Evolutionary conservation across 2,329 filamentous ascomycete genomes (phyloP).

Genomic region (Fusarium sulawesiense): DNA sequence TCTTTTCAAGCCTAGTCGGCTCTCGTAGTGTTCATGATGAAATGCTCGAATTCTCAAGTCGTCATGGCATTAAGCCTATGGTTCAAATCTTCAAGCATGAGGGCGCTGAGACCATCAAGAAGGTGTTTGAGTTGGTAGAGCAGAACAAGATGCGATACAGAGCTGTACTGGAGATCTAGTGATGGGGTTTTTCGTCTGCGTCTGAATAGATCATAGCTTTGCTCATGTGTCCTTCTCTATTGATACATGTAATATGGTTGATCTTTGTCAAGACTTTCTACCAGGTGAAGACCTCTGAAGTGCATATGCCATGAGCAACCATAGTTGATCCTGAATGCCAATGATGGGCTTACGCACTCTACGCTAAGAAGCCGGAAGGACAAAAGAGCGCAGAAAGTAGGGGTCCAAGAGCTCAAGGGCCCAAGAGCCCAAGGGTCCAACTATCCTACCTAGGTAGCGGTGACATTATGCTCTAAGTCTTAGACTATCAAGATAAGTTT

Average conservation of each 20-base stretch:
- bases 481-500: background rate
- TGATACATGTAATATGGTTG: background rate
- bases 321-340: too few relatives aligned
- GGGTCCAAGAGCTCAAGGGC: too few relatives aligned
- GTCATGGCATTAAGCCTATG: conserved; percentile 5
- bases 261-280: background rate
- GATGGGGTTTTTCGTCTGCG: background rate
- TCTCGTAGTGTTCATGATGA: conserved; percentile 8
- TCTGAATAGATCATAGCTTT: background rate
- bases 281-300: background rate
- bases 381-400: too few relatives aligned
- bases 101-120: background rate
- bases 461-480: too few relatives aligned
- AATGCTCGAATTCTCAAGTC: conserved; percentile 9
- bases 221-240: background rate
- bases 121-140: background rate
- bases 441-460: too few relatives aligned
- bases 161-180: conserved; percentile 1
- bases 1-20: conserved; percentile 3
- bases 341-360: too few relatives aligned
- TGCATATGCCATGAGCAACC: too few relatives aligned
- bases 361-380: too few relatives aligned
- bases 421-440: too few relatives aligned
- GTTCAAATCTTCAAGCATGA: conserved; percentile 11
- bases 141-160: conserved; percentile 18